Evolutionary conservation across 202 grass and related monocot species (phyloP).

Genomic region (Panicum hallii): DNA sequence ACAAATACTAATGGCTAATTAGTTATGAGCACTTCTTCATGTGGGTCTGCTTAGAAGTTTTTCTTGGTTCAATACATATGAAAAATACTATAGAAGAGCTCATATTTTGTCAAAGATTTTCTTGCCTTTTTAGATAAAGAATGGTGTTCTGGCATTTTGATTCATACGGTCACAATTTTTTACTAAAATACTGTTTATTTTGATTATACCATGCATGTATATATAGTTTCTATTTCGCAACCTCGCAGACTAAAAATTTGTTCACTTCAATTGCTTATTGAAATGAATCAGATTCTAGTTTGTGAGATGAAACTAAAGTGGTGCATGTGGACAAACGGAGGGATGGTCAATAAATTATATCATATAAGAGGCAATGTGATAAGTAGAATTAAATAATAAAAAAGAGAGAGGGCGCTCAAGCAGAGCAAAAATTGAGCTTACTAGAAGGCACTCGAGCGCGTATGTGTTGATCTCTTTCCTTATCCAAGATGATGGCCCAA

Average conservation of each 20-base stretch:
- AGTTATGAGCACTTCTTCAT: not conserved
- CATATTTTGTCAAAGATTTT: not conserved
- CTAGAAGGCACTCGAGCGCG: not conserved
- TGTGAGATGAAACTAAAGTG: not conserved
- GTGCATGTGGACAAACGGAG: not conserved
- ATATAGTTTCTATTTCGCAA: not conserved
- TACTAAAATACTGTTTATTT: not conserved
- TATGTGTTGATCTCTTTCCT: constrained; percentile 3
- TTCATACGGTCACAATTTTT: not conserved
- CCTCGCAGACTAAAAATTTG: not conserved
- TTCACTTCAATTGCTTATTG: not conserved
- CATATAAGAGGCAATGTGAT: not conserved
- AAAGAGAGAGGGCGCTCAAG: not conserved
- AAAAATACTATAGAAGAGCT: not conserved
- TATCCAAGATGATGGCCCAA: constrained; percentile 27
- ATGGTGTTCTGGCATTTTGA: no score
- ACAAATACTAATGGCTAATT: not conserved
- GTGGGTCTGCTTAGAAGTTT: not conserved
- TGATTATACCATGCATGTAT: not conserved
- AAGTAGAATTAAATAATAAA: not conserved
- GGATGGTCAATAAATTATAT: not conserved
- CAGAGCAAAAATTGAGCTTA: not conserved
- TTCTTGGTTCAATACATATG: not conserved
- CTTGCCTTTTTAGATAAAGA: not conserved
- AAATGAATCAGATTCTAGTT: not conserved